These are phyloP conservation scores for Macaranga tanarius DNA, from an alignment of 441 rosid species.

Conservation along the genomic window DNA sequence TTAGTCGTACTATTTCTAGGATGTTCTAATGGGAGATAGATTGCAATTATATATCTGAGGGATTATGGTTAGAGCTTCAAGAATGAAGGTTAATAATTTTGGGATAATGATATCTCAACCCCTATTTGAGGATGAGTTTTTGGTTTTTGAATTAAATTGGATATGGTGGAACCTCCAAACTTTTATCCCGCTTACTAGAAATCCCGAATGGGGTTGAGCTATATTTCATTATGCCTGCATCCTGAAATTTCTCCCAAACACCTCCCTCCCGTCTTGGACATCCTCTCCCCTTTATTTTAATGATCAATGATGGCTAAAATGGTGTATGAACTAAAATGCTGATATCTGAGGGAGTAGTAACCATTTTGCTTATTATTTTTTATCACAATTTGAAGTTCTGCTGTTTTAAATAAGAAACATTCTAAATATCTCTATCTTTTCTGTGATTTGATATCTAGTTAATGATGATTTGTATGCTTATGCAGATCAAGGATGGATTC, in stretches of 20 bases:
- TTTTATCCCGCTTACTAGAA: no score
- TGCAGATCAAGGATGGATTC: constrained; percentile 80
- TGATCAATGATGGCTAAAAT: background rate
- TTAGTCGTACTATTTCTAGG: background rate
- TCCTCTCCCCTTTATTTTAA: background rate
- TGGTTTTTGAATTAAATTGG: no score
- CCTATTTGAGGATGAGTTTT: no score
- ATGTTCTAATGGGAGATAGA: background rate
- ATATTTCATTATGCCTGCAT: no score
- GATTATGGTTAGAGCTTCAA: no score
- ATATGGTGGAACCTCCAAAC: no score
- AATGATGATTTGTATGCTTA: background rate
- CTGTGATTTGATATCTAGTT: background rate
- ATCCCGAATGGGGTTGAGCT: no score
- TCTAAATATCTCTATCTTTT: background rate
- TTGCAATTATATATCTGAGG: no score
- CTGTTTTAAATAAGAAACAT: no score
- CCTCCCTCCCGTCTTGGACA: background rate
- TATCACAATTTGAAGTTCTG: background rate
- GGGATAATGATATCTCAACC: no score
- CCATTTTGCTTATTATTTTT: no score
- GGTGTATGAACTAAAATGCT: background rate
- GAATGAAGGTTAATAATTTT: no score
- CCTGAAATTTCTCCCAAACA: background rate
- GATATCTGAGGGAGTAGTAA: background rate